phyloP scores from a whole-genome alignment of 352 stramenopile species.

The Pythium scleroteichum region DNA sequence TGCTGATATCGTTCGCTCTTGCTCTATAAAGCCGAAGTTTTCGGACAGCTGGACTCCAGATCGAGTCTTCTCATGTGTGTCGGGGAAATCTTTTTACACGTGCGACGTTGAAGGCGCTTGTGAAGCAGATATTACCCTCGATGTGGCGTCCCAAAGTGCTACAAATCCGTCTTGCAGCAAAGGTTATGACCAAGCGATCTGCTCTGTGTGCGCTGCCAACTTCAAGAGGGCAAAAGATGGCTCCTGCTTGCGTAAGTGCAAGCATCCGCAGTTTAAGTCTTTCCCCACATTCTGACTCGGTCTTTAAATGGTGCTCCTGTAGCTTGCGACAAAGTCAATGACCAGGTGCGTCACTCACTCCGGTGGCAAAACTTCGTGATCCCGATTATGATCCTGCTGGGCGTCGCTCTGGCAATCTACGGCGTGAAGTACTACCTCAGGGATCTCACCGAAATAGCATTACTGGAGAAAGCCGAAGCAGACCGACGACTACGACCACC shows the following conservation, averaged over 20 bases:
- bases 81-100: slow-evolving; percentile 54
- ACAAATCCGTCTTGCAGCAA: slow-evolving; percentile 39
- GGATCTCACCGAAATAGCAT: slow-evolving; percentile 57
- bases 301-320: background rate
- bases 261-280: too few species aligned
- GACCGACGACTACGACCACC: slow-evolving; percentile 50
- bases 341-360: slow-evolving; percentile 47
- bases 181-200: slow-evolving; percentile 65
- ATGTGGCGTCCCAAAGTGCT: slow-evolving; percentile 21
- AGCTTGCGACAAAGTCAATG: slow-evolving; percentile 60
- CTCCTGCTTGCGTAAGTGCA: slow-evolving; percentile 54
- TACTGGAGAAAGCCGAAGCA: slow-evolving; percentile 62
- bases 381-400: slow-evolving; percentile 48
- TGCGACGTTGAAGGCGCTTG: slow-evolving; percentile 65
- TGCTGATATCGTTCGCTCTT: slow-evolving; percentile 43
- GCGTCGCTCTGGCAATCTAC: slow-evolving; percentile 32
- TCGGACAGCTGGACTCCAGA: slow-evolving; percentile 58
- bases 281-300: too few species aligned
- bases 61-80: slow-evolving; percentile 62
- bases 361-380: slow-evolving; percentile 79
- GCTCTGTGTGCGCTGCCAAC: slow-evolving; percentile 56
- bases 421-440: slow-evolving; percentile 53
- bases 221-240: slow-evolving; percentile 63
- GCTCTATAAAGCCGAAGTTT: slow-evolving; percentile 37
- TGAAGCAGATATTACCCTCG: slow-evolving; percentile 47